A percentile compares a stretch with the other conserved stretches of the same genome.
phyloP scores from a whole-genome alignment of 768 basidiomycete genomes.

The Hydnomerulius pinastri region DNA sequence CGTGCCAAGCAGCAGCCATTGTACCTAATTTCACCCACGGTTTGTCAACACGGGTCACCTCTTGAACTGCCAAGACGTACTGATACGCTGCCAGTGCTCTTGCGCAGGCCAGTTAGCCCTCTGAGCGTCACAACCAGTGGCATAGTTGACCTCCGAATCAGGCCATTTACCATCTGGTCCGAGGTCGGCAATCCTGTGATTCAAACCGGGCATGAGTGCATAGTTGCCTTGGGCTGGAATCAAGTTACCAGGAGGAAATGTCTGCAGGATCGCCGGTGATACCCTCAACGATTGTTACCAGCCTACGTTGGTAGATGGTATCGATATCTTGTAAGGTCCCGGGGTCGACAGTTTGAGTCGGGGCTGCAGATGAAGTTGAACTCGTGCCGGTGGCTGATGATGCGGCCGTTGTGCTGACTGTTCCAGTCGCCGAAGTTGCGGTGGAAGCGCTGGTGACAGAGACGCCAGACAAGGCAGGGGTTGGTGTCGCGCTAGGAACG shows the following conservation, averaged over 20 bases:
- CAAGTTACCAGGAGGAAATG: slow-evolving; percentile 26
- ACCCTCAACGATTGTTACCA: slow-evolving; percentile 43
- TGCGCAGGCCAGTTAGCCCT: slow-evolving; percentile 73
- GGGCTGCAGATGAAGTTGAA: neutral
- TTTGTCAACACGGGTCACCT: neutral
- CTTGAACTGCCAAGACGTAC: slow-evolving; percentile 32
- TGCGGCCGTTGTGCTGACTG: neutral
- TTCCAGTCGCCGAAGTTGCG: neutral
- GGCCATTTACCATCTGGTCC: slow-evolving; percentile 56
- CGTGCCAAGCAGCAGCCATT: slow-evolving; percentile 60
- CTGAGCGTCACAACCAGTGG: slow-evolving; percentile 60
- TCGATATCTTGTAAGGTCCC: slow-evolving; percentile 33
- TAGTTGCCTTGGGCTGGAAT: neutral
- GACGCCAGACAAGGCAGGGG: neutral
- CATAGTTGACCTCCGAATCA: slow-evolving; percentile 57
- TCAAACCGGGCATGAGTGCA: neutral
- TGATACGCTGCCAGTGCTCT: slow-evolving; percentile 55
- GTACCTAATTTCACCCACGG: slow-evolving; percentile 35
- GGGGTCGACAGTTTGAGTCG: slow-evolving; percentile 9
- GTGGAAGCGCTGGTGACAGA: neutral
- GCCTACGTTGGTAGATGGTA: slow-evolving; percentile 39
- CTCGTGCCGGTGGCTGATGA: neutral
- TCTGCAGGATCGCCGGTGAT: slow-evolving; percentile 30
- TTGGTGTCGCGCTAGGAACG: neutral
- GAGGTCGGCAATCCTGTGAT: slow-evolving; percentile 47